phyloP scores from a whole-genome alignment of 345 rosid genomes.

The Linum tenue region DNA sequence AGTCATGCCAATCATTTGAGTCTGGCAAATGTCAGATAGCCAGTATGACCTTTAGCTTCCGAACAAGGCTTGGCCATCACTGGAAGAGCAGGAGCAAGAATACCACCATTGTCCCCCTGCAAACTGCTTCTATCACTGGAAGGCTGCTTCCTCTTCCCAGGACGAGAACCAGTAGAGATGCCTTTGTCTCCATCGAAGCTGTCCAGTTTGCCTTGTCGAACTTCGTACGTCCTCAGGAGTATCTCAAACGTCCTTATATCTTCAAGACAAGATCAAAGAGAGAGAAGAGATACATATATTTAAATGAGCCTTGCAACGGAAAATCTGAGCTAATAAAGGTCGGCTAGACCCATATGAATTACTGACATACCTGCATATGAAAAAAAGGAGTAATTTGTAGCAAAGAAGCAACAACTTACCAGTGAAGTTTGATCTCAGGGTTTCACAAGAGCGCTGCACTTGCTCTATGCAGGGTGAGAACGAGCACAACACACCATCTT shows the following conservation, averaged over 20 bases:
- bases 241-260: conserved; percentile 88
- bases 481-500: conserved; percentile 71
- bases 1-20: conserved; percentile 44
- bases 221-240: conserved; percentile 72
- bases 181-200: conserved; percentile 26
- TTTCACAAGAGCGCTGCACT: conserved; percentile 84
- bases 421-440: conserved; percentile 54
- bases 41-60: conserved; percentile 90
- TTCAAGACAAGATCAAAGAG: conserved; percentile 19
- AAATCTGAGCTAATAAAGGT: background rate
- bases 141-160: conserved; percentile 68
- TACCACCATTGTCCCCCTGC: conserved; percentile 8
- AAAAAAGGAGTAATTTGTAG: too few relatives aligned
- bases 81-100: conserved; percentile 16
- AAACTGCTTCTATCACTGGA: conserved; percentile 27
- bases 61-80: conserved; percentile 70
- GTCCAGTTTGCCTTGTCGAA: conserved; percentile 52
- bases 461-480: conserved; percentile 97
- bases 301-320: background rate
- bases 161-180: conserved; percentile 26
- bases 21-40: conserved; percentile 87
- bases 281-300: conserved; percentile 1
- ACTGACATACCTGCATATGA: background rate
- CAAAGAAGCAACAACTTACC: conserved; percentile 27
- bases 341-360: too few relatives aligned